phyloP scores from a whole-genome alignment of 495 filamentous ascomycete species.

The Hypoxylon subgilvum region DNA sequence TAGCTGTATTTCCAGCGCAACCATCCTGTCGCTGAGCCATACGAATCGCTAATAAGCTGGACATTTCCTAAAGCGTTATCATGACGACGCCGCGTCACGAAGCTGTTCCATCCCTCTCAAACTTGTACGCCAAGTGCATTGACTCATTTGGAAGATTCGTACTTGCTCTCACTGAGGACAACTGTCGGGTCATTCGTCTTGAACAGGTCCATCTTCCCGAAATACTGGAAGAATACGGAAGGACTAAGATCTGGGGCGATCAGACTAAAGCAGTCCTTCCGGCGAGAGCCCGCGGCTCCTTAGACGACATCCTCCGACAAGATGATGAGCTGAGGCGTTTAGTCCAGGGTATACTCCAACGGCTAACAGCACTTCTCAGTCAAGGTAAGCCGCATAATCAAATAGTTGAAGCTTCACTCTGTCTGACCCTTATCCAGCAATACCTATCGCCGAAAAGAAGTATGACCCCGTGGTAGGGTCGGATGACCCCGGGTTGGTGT shows the following conservation, averaged over 20 bases:
- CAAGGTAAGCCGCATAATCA: not conserved
- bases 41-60: too few species aligned
- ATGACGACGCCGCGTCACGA: too few species aligned
- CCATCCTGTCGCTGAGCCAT: too few species aligned
- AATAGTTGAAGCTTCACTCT: not conserved
- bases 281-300: too few species aligned
- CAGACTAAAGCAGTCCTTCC: too few species aligned
- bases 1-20: too few species aligned
- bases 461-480: not conserved
- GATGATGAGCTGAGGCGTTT: too few species aligned
- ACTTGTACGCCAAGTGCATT: not conserved
- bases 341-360: not conserved
- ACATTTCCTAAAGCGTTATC: too few species aligned
- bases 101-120: not conserved
- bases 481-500: too few species aligned
- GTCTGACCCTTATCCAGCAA: not conserved
- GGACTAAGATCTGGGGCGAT: not conserved
- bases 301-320: too few species aligned
- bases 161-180: not conserved
- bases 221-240: not conserved
- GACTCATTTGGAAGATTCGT: not conserved
- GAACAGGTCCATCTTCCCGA: not conserved
- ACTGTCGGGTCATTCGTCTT: not conserved
- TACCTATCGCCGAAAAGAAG: not conserved
- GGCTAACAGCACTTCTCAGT: not conserved